phyloP scores from a whole-genome alignment of 2,329 filamentous ascomycete genomes.

The Exserohilum turcica region DNA sequence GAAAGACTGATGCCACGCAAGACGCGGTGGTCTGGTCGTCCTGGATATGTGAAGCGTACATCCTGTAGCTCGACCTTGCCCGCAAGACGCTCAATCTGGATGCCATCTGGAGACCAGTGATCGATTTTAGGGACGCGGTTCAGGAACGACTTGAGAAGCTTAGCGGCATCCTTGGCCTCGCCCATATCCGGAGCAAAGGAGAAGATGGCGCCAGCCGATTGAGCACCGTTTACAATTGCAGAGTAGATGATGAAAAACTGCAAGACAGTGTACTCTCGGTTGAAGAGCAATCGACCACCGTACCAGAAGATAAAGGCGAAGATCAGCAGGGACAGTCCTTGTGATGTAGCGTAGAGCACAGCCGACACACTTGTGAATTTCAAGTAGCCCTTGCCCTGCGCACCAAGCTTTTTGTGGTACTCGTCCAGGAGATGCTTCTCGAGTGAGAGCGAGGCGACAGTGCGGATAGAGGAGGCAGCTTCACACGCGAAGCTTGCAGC shows the following conservation, averaged over 20 bases:
- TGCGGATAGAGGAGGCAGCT: slow-evolving; percentile 90
- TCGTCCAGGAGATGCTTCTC: slow-evolving; percentile 78
- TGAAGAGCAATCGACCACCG: slow-evolving; percentile 39
- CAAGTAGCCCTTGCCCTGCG: slow-evolving; percentile 72
- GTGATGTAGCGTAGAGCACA: slow-evolving; percentile 78
- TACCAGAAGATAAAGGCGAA: slow-evolving; percentile 49
- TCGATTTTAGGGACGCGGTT: slow-evolving; percentile 78
- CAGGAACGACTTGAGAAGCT: slow-evolving; percentile 79
- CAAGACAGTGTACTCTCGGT: slow-evolving; percentile 67
- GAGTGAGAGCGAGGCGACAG: slow-evolving; percentile 88
- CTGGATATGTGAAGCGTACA: slow-evolving; percentile 94
- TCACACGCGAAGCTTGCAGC: slow-evolving; percentile 93
- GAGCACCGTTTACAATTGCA: slow-evolving; percentile 85
- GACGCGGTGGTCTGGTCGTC: slow-evolving; percentile 87
- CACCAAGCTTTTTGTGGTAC: slow-evolving; percentile 72
- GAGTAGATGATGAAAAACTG: slow-evolving; percentile 94
- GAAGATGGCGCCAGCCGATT: slow-evolving; percentile 91
- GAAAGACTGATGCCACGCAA: slow-evolving; percentile 79
- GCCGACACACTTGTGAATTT: slow-evolving; percentile 77
- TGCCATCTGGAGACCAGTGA: slow-evolving; percentile 46
- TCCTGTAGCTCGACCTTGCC: slow-evolving; percentile 87
- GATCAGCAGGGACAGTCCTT: slow-evolving; percentile 67
- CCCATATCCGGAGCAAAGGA: slow-evolving; percentile 96
- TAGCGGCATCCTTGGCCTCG: slow-evolving; percentile 85
- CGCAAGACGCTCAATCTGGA: slow-evolving; percentile 58